These are phyloP conservation scores for Withania somnifera DNA, from an alignment of 305 asterid genomes.

Conservation along the genomic window DNA sequence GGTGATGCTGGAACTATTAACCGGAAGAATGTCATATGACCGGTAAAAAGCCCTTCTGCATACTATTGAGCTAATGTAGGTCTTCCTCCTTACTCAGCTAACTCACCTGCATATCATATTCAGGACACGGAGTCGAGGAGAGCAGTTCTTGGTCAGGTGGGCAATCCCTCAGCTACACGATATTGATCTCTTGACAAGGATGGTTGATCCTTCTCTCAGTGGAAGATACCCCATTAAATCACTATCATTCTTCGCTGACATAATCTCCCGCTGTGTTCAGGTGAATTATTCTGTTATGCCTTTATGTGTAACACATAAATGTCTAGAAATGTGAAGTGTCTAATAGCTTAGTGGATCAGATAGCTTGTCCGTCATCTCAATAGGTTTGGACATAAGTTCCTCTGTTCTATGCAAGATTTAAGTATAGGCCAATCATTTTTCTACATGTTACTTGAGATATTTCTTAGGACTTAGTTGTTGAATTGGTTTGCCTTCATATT, in stretches of 20 bases:
- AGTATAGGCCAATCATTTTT: neutral
- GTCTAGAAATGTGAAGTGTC: neutral
- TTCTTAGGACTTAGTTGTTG: neutral
- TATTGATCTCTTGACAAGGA: constrained; percentile 74
- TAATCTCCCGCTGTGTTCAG: constrained; percentile 83
- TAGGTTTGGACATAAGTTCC: neutral
- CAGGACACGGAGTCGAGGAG: constrained; percentile 75
- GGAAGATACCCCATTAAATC: constrained; percentile 74
- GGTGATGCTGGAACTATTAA: constrained; percentile 90
- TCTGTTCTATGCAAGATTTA: neutral
- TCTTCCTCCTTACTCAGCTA: neutral
- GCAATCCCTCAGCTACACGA: constrained; percentile 95
- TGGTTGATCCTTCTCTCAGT: constrained; percentile 84
- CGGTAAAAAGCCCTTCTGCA: constrained; percentile 32
- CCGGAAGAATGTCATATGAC: constrained; percentile 92
- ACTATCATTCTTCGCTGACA: constrained; percentile 81
- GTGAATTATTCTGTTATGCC: constrained; percentile 25
- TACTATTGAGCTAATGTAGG: neutral
- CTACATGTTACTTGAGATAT: neutral
- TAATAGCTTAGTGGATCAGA: neutral
- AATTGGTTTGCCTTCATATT: neutral
- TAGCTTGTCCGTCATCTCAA: neutral
- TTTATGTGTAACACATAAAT: neutral
- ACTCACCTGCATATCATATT: constrained; percentile 7
- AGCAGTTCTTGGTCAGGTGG: constrained; percentile 91